Evolutionary conservation across 2,329 filamentous ascomycete species (phyloP), one percentile per base, ranked within the genome.

Genomic region (Metarhizium guizhouense): DNA sequence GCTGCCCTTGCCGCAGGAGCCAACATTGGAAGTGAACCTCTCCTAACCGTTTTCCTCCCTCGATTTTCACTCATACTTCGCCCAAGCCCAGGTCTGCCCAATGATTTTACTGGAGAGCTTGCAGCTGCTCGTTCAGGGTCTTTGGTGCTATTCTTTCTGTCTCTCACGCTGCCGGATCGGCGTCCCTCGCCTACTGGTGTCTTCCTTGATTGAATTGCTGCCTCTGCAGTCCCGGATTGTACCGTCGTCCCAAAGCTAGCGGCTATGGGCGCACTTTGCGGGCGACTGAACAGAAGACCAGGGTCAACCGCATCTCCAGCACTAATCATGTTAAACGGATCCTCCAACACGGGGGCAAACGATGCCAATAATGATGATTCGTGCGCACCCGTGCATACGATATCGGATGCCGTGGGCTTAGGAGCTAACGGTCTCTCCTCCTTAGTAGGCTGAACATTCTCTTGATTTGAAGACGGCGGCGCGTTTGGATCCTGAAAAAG

Each of bases 51-150:
- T 56, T 74, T 77, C 60, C 76, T 78, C 6, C 74, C 76, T 42
- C 77, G 72, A 47, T 70, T 79, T 57, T 84, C 81, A 59, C 80
- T 82, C 55, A 76, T 70, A 60, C 80, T 83, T 34, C 80, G 74
- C 25, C 76, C 75, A 43, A 85, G 70, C 2, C 74, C 79, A 3
- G 76, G 76, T 0, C 78, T 66, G 70, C 50, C 65, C 68, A 71
- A 67, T 30, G 76, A 64, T 61, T 82, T 84, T 40, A 77, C 68
- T 0, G 82, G 80, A 4, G 82, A 83, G 62, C 70, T 77, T 48
- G 71, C 69, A 48, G 70, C 65, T 16, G 69, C 62, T 42, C 74
- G 72, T 53, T 78, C 75, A 6, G 70, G 64, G 47, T 68, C 68
- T 60, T 73, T 78, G 54, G 68, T 67, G n/a, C 16, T 45, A n/a